Percentiles rank a stretch among this genome's conserved stretches.
These are phyloP conservation scores for Candida caryicola DNA, from an alignment of 805 yeast species.

Conservation along the genomic window DNA sequence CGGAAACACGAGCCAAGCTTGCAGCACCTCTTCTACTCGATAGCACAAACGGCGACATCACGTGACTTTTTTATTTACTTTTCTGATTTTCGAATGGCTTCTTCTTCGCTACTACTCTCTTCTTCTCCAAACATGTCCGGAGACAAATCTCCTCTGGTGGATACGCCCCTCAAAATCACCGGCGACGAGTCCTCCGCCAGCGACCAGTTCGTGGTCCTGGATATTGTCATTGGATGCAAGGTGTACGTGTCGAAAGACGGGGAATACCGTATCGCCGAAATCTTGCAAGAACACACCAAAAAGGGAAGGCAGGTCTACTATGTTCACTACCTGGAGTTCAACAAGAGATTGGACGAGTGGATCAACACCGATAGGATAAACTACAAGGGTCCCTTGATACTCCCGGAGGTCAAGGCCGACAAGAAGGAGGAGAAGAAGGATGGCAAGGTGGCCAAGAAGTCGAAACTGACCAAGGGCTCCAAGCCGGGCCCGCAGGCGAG, in stretches of 20 bases:
- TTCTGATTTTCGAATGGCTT: no score
- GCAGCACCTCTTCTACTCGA: no score
- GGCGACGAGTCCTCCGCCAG: conserved; percentile 4
- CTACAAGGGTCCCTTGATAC: conserved; percentile 61
- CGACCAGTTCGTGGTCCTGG: conserved; percentile 36
- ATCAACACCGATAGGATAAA: conserved; percentile 70
- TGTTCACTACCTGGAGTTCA: conserved; percentile 92
- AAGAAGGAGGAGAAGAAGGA: conserved; percentile 46
- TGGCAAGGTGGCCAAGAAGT: conserved; percentile 24
- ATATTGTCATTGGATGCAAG: conserved; percentile 73
- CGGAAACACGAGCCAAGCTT: no score
- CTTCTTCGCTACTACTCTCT: no score
- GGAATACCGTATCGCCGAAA: conserved; percentile 78
- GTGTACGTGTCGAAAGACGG: conserved; percentile 80
- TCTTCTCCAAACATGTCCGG: no score
- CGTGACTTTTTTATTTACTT: no score
- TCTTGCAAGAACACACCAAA: conserved; percentile 69
- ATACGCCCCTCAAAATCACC: conserved; percentile 13
- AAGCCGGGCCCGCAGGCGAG: conserved; percentile 14
- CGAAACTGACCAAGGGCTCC: conserved; percentile 22
- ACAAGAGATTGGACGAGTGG: conserved; percentile 97
- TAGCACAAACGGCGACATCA: no score
- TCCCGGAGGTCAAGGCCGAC: conserved; percentile 60
- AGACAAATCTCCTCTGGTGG: conserved; percentile 11
- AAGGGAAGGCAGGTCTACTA: conserved; percentile 80